Evolutionary conservation across 1,284 basidiomycete species (phyloP).

Genomic region (Fistulinella cinereoalba): DNA sequence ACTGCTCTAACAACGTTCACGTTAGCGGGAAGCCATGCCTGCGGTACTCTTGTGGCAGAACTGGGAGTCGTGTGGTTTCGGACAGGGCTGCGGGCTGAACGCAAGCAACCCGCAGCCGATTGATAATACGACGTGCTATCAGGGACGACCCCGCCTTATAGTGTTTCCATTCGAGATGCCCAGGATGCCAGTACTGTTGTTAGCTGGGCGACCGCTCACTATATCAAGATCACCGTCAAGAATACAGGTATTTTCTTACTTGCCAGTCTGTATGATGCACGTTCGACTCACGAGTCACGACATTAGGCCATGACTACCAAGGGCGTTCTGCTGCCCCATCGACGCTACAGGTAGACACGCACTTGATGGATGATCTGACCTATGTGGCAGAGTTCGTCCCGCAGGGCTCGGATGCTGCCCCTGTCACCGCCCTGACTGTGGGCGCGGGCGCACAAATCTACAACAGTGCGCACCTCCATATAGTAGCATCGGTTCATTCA

Average conservation of each 20-base stretch:
- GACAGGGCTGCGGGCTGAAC: constrained; percentile 19
- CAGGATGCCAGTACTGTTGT: constrained; percentile 20
- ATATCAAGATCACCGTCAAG: constrained; percentile 24
- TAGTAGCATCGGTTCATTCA: neutral
- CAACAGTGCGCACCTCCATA: constrained; percentile 9
- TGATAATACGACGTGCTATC: constrained; percentile 8
- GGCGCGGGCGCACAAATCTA: constrained; percentile 17
- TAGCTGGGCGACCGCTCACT: constrained; percentile 21
- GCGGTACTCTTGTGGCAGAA: constrained; percentile 23
- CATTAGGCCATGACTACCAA: constrained; percentile 20
- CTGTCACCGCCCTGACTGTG: constrained; percentile 18
- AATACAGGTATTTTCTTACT: too few species aligned
- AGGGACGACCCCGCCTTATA: constrained; percentile 23
- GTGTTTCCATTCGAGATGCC: constrained; percentile 17
- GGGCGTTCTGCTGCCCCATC: constrained; percentile 24
- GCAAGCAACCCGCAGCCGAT: constrained; percentile 19
- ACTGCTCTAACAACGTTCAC: neutral
- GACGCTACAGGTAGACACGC: constrained; percentile 26
- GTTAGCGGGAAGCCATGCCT: constrained; percentile 15
- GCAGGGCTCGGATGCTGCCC: constrained; percentile 13
- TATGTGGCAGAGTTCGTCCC: constrained; percentile 23
- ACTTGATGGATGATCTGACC: constrained; percentile 11
- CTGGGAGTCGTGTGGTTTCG: constrained; percentile 19
- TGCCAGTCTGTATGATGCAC: too few species aligned
- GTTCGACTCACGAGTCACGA: too few species aligned